Conservation (phyloP, 2,329 filamentous ascomycete species). For the Davidsoniella eucalypti region DNA sequence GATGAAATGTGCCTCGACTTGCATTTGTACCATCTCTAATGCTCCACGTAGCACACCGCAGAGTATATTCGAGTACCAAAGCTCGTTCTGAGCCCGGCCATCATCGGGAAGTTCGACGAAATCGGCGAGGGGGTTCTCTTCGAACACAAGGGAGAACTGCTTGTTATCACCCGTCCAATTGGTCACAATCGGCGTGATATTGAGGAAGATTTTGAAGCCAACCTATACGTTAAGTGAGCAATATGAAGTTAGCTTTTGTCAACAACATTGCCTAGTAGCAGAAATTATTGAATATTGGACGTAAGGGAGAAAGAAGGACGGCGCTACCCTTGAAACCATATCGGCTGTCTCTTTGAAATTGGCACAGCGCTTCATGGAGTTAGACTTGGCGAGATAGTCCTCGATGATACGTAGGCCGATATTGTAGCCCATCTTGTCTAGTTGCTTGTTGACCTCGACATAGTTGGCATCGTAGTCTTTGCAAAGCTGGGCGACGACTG, state of each 20-base stretch:
- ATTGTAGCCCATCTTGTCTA: constrained; percentile 99
- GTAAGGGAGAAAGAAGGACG: background rate
- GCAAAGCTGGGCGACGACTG: constrained; percentile 89
- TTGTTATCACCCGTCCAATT: constrained; percentile 96
- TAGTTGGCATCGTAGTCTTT: constrained; percentile 95
- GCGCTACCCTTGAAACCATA: constrained; percentile 71
- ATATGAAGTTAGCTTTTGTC: background rate
- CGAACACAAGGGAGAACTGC: constrained; percentile 88
- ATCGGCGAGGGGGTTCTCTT: constrained; percentile 91
- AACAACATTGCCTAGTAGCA: too few species aligned
- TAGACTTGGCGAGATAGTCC: constrained; percentile 92
- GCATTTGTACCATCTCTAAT: constrained; percentile 98
- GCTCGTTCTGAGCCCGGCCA: constrained; percentile 82
- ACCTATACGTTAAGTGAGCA: constrained; percentile 37
- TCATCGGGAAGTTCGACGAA: constrained; percentile 97
- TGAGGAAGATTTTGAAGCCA: constrained; percentile 97
- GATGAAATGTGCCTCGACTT: constrained; percentile 91
- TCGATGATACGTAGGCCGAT: constrained; percentile 92
- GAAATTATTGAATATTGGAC: too few species aligned
- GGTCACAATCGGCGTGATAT: constrained; percentile 81
- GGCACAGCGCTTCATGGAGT: constrained; percentile 69
- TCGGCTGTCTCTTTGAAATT: constrained; percentile 95
- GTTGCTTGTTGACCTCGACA: constrained; percentile 85
- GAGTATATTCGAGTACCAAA: constrained; percentile 97
- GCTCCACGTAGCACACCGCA: constrained; percentile 84